These are phyloP conservation scores for Stenocarpella maydis DNA, from an alignment of 2,329 filamentous ascomycete genomes.

Conservation along the genomic window DNA sequence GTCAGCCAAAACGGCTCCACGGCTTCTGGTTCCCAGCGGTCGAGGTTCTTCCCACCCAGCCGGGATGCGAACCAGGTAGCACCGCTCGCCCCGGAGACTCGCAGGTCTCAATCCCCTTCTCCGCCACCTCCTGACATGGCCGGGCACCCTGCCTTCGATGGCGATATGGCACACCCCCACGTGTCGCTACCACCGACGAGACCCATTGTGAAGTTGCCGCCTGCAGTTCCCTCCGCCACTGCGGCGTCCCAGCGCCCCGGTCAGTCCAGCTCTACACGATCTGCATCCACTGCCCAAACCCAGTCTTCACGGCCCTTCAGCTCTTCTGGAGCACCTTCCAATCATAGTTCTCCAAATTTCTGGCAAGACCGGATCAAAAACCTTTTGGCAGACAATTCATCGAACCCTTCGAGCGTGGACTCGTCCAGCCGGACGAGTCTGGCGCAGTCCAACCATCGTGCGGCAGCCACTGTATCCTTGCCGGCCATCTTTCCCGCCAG, in stretches of 20 bases:
- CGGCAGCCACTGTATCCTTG: conserved; percentile 75
- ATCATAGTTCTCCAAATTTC: conserved; percentile 34
- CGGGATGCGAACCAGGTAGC: conserved; percentile 24
- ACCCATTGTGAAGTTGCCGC: conserved; percentile 84
- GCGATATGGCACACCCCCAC: conserved; percentile 69
- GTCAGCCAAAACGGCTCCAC: conserved; percentile 15
- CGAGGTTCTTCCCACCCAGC: conserved; percentile 68
- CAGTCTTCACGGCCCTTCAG: conserved; percentile 40
- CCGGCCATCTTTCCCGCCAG: conserved; percentile 48
- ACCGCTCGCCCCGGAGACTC: conserved; percentile 45
- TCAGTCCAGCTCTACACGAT: conserved; percentile 47
- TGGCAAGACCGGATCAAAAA: conserved; percentile 84
- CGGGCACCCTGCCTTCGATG: conserved; percentile 76
- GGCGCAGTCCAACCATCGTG: conserved; percentile 59
- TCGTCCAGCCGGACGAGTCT: conserved; percentile 73
- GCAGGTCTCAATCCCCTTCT: conserved; percentile 65
- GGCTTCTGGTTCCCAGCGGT: conserved; percentile 42
- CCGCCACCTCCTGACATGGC: conserved; percentile 76
- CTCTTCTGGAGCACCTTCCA: conserved; percentile 33
- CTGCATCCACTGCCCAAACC: conserved; percentile 45
- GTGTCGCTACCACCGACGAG: conserved; percentile 75
- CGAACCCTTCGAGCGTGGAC: conserved; percentile 67
- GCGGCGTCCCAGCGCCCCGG: conserved; percentile 40
- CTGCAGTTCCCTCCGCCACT: conserved; percentile 53
- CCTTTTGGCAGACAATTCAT: conserved; percentile 42